Percentiles rank a stretch among this genome's conserved stretches.
Conservation (phyloP, 805 yeast species). For the Crinitomyces ghanaensis region DNA sequence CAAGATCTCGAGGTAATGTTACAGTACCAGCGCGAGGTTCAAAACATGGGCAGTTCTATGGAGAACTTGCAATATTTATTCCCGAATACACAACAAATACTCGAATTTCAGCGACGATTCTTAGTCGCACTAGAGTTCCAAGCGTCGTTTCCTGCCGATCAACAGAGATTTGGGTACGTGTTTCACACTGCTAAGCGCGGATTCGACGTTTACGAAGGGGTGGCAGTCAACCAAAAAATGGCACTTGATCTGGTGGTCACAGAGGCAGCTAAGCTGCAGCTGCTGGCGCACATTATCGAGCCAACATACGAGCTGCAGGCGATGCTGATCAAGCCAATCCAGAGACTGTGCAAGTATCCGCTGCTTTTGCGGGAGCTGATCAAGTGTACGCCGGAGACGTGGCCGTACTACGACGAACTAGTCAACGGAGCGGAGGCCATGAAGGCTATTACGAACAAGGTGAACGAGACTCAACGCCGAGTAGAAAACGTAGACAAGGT, state of each 20-base stretch:
- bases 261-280: conserved; percentile 44
- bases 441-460: conserved; percentile 73
- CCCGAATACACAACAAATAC: conserved; percentile 71
- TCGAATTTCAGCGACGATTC: conserved; percentile 87
- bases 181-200: conserved; percentile 79
- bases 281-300: conserved; percentile 51
- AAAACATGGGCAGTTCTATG: conserved; percentile 54
- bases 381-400: conserved; percentile 44
- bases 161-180: conserved; percentile 80
- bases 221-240: conserved; percentile 82
- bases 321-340: conserved; percentile 86
- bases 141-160: conserved; percentile 56
- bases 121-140: conserved; percentile 84
- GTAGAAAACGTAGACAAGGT: conserved; percentile 73
- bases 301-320: conserved; percentile 85
- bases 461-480: conserved; percentile 88
- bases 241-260: conserved; percentile 69
- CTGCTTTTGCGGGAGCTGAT: conserved; percentile 59
- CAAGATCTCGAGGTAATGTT: conserved; percentile 73
- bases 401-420: conserved; percentile 55
- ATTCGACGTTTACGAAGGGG: conserved; percentile 82
- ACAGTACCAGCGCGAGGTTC: conserved; percentile 56
- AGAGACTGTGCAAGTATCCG: conserved; percentile 93
- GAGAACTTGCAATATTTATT: conserved; percentile 74
- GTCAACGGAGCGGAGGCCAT: conserved; percentile 59